A percentile compares a stretch with the other conserved stretches of the same genome.
Evolutionary conservation across 305 asterid species (phyloP).

Genomic region (Monarda citriodora): DNA sequence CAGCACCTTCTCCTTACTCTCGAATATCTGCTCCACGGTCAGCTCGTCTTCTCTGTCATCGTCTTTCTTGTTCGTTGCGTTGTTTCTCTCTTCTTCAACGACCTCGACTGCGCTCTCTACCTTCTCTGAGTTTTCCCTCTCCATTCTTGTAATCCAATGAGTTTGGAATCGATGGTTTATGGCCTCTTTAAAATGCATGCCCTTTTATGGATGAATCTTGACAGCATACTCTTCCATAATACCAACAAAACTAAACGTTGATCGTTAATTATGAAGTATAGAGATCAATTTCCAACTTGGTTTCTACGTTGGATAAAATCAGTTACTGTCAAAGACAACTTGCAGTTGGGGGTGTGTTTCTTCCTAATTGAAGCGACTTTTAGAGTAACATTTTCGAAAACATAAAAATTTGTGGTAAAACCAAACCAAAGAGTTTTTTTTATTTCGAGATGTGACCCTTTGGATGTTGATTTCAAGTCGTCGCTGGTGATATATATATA

Average conservation of each 20-base stretch:
- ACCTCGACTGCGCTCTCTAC: neutral
- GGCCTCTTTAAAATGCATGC: neutral
- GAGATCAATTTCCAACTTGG: too few species aligned
- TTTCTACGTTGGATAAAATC: too few species aligned
- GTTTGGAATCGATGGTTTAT: neutral
- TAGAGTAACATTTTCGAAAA: too few species aligned
- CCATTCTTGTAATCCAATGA: neutral
- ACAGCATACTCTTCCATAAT: neutral
- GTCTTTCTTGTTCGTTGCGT: neutral
- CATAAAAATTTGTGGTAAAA: too few species aligned
- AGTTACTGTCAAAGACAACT: too few species aligned
- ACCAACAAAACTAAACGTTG: neutral
- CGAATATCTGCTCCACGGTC: constrained; percentile 63
- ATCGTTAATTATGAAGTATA: too few species aligned
- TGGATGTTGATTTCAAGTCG: too few species aligned
- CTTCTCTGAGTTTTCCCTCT: neutral
- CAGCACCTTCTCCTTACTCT: constrained; percentile 59
- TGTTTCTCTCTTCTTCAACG: neutral
- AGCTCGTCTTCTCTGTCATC: constrained; percentile 26
- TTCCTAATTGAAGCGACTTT: too few species aligned
- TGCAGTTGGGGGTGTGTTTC: too few species aligned
- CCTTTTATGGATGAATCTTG: neutral
- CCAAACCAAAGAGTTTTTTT: too few species aligned
- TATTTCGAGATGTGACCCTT: too few species aligned
- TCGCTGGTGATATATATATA: too few species aligned